Evolutionary conservation across 208 protist species (phyloP), one percentile per base, ranked within the genome.

Genomic region (Trichomonas vaginalis): DNA sequence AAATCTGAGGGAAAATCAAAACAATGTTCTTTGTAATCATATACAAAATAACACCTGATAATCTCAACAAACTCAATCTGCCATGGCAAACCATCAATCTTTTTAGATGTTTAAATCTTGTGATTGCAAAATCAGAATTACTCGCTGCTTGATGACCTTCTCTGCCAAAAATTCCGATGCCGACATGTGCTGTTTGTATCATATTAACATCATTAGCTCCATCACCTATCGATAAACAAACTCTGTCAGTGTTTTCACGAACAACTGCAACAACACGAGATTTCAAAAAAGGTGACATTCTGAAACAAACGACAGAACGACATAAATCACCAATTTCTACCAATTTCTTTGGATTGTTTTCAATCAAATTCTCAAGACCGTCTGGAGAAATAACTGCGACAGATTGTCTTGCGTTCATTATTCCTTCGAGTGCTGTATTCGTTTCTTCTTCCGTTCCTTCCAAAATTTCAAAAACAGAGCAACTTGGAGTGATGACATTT

Each of bases 201-300:
- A 99, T 99, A 12, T 97, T 97, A 2, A 99, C 98, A 96, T 99
- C 99, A 97, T 99, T 99, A 88, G 98, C 99, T 70, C 99, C 99
- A 97, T 99, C 99, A 37, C 99, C 99, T 95, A 99, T 99, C 0
- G 99, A 98, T 47, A 97, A 96, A 87, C 21, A 35, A 12, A 80
- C n/a, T n/a, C 21, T 80, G 8, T 27, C 61, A 35, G 17, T 80
- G 17, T 80, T 4, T n/a, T n/a, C n/a, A 35, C n/a, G 17, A 32
- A 80, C 61, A 80, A 27, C 61, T 35, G 61, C 61, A 9, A 99
- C 98, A 95, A 99, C 98, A 27, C 3, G 23, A 17, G 79, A 27
- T 86, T 86, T 86, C 35, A n/a, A 8, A 17, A 86, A 86, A 27
- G 79, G 79, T 12, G 79, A 86, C 6, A 86, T 37, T 6, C 79